These are phyloP conservation scores for Talaromyces sp. DNA, from an alignment of 2,329 filamentous ascomycete genomes.

Conservation along the genomic window DNA sequence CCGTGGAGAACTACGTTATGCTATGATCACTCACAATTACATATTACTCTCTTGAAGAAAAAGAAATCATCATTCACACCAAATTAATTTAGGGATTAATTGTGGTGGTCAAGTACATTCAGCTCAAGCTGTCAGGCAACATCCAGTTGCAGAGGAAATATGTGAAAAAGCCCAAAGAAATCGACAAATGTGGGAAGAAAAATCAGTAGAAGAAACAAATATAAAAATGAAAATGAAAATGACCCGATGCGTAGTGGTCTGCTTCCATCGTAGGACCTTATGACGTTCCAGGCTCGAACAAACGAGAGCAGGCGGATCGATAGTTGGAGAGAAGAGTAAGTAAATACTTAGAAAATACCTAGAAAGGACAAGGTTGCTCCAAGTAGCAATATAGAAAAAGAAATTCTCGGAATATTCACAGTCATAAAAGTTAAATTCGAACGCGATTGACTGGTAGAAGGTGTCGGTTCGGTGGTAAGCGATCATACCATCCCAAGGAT, in stretches of 20 bases:
- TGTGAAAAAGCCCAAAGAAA: slow-evolving; percentile 12
- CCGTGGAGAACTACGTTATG: neutral
- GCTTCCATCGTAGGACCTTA: neutral
- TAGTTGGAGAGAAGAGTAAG: neutral
- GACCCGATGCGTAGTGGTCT: neutral
- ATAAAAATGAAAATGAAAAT: neutral
- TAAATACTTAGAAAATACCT: slow-evolving; percentile 6
- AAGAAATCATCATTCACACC: neutral
- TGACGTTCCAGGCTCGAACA: slow-evolving; percentile 3
- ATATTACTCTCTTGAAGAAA: neutral
- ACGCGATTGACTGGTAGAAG: neutral
- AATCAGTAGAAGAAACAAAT: neutral
- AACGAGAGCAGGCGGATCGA: neutral
- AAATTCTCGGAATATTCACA: slow-evolving; percentile 15
- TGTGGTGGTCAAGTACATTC: slow-evolving; percentile 3
- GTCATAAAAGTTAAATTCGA: slow-evolving; percentile 10
- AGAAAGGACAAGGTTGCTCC: neutral
- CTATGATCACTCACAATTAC: neutral
- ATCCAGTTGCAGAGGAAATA: slow-evolving; percentile 8
- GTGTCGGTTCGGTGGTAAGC: neutral
- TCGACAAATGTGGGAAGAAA: neutral
- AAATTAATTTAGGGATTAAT: neutral
- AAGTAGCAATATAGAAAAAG: neutral
- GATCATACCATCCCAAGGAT: neutral
- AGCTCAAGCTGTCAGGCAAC: slow-evolving; percentile 1